Evolutionary conservation across 805 yeast species (phyloP), one percentile per base, ranked within the genome.

Genomic region (Candida taoyuanica): DNA sequence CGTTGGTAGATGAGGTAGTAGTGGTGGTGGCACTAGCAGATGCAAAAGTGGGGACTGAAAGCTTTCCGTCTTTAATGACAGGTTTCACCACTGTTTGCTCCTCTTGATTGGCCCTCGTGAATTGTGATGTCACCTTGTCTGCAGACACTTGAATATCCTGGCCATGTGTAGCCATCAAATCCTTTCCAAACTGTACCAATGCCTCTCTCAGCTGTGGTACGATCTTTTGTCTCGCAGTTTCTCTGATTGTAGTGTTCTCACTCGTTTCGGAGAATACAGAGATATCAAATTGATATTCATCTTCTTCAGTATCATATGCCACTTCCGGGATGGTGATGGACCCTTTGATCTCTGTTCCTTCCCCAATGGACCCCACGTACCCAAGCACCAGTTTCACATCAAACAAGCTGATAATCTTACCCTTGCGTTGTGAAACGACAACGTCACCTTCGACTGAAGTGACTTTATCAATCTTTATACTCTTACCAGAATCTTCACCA

Each of bases 371-470:
- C 5, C 89, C 87, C 7, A 56, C 60, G 51, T 79, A 75, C n/a
- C 68, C 68, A 41, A 89, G 58, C 2, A 73, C 78, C 34, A 89
- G 44, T 44, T 78, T 73, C 57, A 93, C 67, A 54, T 93, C 98
- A 61, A 87, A 93, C 42, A 93, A 64, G 5, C 95, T 84, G 52
- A 93, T 89, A 18, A 91, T 94, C 61, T 91, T 89, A 13, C 99
- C 98, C 62, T 93, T 93, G 53, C 98, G 78, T 67, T 93, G 98
- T 50, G 87, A 83, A 21, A 93, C 98, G 58, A 89, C 98, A 48
- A 89, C 95, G 53, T 93, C 99, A 37, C 99, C 99, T 53, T 85
- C 95, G 16, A 91, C 49, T 3, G 70, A 61, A 5, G 64, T 55
- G 9, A 76, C 61, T 3, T 55, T 52, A 20, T 54, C 49, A 12